Evolutionary conservation across 108 stramenopile genomes (phyloP), one percentile per base, ranked within the genome.

Genomic region (Discostella pseudostelligera): DNA sequence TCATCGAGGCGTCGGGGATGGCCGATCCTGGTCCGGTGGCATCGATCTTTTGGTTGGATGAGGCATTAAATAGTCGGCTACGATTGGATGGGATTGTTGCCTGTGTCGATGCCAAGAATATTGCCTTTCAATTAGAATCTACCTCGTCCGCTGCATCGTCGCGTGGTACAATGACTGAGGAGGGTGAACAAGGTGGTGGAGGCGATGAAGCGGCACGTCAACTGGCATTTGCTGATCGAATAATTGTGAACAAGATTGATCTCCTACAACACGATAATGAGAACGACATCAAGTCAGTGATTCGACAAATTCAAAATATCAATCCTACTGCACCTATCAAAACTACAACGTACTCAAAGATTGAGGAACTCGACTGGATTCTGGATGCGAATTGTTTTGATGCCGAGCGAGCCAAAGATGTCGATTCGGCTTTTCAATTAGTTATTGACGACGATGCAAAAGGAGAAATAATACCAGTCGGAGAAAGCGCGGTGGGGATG

Each of bases 11-110:
- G 28, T 79, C 74, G 0, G 95, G 95, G 0, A 90, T 96, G 87
- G 95, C 95, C 5, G 87, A 96, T 81, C 95, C 95, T 10, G 92
- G 92, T 22, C 95, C 92, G 4, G 84, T 96, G 43, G 92, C 91
- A 11, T 76, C 71, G 42, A 67, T 89, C 4, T 93, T 96, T 72
- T 96, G 95, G 94, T 65, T 92, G 53, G 94, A 96, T 61, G 92
- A 91, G 8, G 88, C 78, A 0, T 66, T 93, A 32, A 88, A 86
- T 21, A 86, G 83, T 48, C 51, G 87, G 36, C 43, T 93, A 26
- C 70, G 81, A 36, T 64, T 96, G 64, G 94, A 96, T 70, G 91
- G 91, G 9, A 80, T 96, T 49, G 84, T 96, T 14, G 80, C 85
- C 0, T 62, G 86, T 19, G 85, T 88, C 6, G 94, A 93, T 72